A percentile compares a stretch with the other conserved stretches of the same genome.
These are phyloP conservation scores for Eucalyptus polybractea DNA, from an alignment of 345 rosid genomes.

Conservation along the genomic window DNA sequence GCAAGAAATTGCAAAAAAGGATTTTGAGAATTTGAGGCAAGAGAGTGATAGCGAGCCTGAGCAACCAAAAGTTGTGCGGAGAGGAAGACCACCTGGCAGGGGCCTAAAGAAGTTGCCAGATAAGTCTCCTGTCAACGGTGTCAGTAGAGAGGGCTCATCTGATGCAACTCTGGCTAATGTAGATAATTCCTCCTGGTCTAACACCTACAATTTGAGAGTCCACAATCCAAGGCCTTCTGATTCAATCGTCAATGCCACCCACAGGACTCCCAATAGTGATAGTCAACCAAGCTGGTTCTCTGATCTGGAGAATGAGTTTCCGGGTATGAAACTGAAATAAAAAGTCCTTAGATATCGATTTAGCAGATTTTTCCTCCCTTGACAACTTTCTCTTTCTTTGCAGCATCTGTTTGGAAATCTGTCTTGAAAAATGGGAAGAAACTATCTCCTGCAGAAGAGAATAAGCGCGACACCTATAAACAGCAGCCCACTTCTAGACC, in stretches of 20 bases:
- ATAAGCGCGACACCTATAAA: constrained; percentile 64
- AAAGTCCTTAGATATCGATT: background rate
- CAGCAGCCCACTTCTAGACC: constrained; percentile 16
- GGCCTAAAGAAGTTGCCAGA: constrained; percentile 47
- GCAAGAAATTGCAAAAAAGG: constrained; percentile 86
- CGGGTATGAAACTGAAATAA: constrained; percentile 27
- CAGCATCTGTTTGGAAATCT: constrained; percentile 88
- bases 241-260: constrained; percentile 29
- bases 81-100: constrained; percentile 66
- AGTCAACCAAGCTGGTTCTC: constrained; percentile 32
- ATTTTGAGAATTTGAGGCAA: constrained; percentile 83
- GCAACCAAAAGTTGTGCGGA: constrained; percentile 38
- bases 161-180: constrained; percentile 55
- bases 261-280: constrained; percentile 38
- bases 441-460: constrained; percentile 59
- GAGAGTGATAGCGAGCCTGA: constrained; percentile 81
- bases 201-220: constrained; percentile 55
- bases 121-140: constrained; percentile 35
- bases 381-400: constrained; percentile 2
- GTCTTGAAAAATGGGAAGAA: constrained; percentile 82
- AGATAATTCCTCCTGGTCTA: constrained; percentile 29
- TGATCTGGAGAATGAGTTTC: constrained; percentile 94
- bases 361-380: background rate
- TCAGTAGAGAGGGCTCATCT: constrained; percentile 53
- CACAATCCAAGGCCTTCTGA: constrained; percentile 43